These are phyloP conservation scores for Phyllosticta capitalensis DNA, from an alignment of 2,329 filamentous ascomycete species.

Conservation along the genomic window DNA sequence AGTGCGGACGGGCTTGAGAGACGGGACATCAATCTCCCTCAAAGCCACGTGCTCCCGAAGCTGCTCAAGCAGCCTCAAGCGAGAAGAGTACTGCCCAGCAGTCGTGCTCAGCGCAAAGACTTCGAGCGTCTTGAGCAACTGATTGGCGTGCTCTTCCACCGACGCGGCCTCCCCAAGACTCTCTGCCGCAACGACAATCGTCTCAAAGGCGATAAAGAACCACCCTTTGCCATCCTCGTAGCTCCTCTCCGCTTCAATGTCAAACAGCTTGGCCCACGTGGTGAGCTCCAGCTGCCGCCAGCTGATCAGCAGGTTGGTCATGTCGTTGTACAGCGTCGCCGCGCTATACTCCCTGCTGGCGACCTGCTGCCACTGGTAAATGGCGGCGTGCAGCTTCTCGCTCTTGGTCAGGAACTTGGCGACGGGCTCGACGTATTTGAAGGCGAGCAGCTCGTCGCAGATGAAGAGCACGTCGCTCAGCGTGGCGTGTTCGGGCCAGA, in stretches of 20 bases:
- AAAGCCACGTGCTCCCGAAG: constrained; percentile 56
- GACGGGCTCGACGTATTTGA: constrained; percentile 72
- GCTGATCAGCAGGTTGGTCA: constrained; percentile 72
- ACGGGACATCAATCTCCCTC: constrained; percentile 44
- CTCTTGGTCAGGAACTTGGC: constrained; percentile 77
- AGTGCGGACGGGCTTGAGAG: constrained; percentile 46
- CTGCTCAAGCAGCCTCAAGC: constrained; percentile 58
- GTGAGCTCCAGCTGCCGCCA: constrained; percentile 89
- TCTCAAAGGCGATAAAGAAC: constrained; percentile 97
- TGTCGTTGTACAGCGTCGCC: constrained; percentile 58
- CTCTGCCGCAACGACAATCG: constrained; percentile 66
- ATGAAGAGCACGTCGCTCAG: constrained; percentile 67
- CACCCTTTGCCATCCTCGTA: constrained; percentile 72
- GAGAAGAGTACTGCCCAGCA: constrained; percentile 67
- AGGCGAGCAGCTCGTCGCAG: constrained; percentile 65
- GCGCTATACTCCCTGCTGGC: constrained; percentile 72
- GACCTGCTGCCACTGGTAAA: constrained; percentile 94
- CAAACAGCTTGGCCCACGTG: constrained; percentile 83
- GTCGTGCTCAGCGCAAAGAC: constrained; percentile 71
- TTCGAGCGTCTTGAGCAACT: constrained; percentile 66
- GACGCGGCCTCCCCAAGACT: constrained; percentile 49
- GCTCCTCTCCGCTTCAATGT: constrained; percentile 70
- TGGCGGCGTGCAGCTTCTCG: constrained; percentile 74
- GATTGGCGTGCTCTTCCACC: constrained; percentile 53
- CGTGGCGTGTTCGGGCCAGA: constrained; percentile 66